Evolutionary conservation across 2,329 filamentous ascomycete species (phyloP).

Genomic region (Talaromyces sp.): DNA sequence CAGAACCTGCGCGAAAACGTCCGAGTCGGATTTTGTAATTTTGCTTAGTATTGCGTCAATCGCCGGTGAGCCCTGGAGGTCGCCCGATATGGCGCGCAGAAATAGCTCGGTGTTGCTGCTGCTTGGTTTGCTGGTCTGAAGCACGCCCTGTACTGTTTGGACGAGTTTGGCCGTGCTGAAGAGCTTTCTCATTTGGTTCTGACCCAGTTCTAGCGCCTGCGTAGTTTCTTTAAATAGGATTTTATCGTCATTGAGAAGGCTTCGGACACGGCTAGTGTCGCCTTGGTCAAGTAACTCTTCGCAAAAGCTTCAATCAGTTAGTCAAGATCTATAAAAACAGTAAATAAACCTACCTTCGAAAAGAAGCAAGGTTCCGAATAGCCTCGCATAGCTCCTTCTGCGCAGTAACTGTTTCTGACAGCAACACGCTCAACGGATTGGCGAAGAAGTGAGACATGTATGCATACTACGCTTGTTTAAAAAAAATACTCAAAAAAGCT

Average conservation of each 20-base stretch:
- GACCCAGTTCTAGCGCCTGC: slow-evolving; percentile 33
- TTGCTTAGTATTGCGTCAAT: slow-evolving; percentile 48
- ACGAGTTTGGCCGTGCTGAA: slow-evolving; percentile 28
- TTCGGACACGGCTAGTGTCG: slow-evolving; percentile 30
- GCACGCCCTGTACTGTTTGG: slow-evolving; percentile 20
- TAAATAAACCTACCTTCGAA: slow-evolving; percentile 37
- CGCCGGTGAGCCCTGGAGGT: slow-evolving; percentile 46
- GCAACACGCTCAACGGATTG: slow-evolving; percentile 50
- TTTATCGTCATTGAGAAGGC: slow-evolving; percentile 46
- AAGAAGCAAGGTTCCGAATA: slow-evolving; percentile 52
- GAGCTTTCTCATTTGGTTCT: slow-evolving; percentile 32
- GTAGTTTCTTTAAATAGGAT: slow-evolving; percentile 39
- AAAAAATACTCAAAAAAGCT: not conserved
- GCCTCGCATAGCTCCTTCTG: slow-evolving; percentile 46
- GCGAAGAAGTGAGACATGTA: slow-evolving; percentile 62
- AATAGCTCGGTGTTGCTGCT: slow-evolving; percentile 30
- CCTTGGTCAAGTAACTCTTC: slow-evolving; percentile 38
- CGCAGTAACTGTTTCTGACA: slow-evolving; percentile 27
- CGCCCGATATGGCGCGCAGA: slow-evolving; percentile 42
- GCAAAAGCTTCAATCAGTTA: slow-evolving; percentile 25
- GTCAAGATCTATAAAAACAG: not conserved
- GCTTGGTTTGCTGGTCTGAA: slow-evolving; percentile 24
- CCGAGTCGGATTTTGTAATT: slow-evolving; percentile 49
- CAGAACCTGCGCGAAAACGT: slow-evolving; percentile 40
- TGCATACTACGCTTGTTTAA: slow-evolving; percentile 44